A percentile compares a stretch with the other conserved stretches of the same genome.
phyloP scores from a whole-genome alignment of 179 eudicot genomes.

The Silene coronaria region DNA sequence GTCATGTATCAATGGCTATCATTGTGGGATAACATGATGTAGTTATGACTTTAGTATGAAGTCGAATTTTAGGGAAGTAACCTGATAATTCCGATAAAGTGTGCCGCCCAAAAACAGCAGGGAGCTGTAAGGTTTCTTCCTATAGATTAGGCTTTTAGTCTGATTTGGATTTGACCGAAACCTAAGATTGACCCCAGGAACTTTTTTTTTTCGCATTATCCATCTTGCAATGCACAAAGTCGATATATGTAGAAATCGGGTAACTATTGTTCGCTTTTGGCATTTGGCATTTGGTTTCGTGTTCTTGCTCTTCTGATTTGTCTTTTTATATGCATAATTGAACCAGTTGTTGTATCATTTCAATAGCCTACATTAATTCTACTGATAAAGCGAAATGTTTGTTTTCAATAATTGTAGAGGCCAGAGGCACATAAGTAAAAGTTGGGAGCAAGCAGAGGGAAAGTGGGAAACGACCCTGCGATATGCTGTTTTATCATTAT shows the following conservation, averaged over 20 bases:
- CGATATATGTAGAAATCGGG: conserved; percentile 1
- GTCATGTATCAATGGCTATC: not conserved
- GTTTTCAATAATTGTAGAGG: conserved; percentile 3
- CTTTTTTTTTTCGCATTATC: not conserved
- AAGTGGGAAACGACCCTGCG: conserved; percentile 4
- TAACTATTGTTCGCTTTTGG: conserved; percentile 21
- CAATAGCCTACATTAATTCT: not conserved
- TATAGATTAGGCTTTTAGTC: not conserved
- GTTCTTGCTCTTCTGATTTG: conserved; percentile 16
- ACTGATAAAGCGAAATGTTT: not conserved
- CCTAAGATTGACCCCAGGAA: not conserved
- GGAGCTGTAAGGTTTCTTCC: not conserved
- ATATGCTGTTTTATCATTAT: conserved; percentile 2
- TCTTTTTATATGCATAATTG: conserved; percentile 3
- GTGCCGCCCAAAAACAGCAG: not conserved
- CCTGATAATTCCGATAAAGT: not conserved
- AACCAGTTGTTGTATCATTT: conserved; percentile 5
- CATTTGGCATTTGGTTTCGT: conserved; percentile 18
- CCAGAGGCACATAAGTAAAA: not conserved
- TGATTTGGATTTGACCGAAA: not conserved
- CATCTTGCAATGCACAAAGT: conserved; percentile 5
- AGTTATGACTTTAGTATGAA: not conserved
- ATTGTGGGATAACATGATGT: not conserved
- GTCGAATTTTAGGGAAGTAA: not conserved
- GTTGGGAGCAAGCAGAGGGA: conserved; percentile 7